Conservation (phyloP, 352 stramenopile genomes). For the Phytophthora ohioensis region DNA sequence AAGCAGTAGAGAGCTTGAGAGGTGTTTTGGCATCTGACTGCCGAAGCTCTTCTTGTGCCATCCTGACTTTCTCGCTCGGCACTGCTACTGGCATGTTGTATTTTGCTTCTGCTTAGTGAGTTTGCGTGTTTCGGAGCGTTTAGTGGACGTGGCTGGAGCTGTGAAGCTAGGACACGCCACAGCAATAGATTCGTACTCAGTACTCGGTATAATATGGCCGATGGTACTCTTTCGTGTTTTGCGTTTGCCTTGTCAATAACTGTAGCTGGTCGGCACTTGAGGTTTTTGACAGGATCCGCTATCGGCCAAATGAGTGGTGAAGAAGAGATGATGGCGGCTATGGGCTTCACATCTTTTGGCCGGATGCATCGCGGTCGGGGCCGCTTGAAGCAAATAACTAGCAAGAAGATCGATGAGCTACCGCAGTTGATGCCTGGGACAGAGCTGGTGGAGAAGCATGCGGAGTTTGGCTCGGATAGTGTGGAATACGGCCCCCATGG, state of each 20-base stretch:
- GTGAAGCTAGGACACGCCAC: conserved; percentile 25
- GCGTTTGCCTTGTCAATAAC: neutral
- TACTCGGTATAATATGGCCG: conserved; percentile 56
- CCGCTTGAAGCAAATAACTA: neutral
- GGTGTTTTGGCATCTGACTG: neutral
- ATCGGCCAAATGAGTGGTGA: conserved; percentile 43
- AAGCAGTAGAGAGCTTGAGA: conserved; percentile 26
- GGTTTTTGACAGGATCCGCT: neutral
- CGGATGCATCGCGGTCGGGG: conserved; percentile 15
- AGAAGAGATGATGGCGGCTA: conserved; percentile 44
- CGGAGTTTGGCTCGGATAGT: conserved; percentile 2
- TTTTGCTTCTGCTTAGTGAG: conserved; percentile 48
- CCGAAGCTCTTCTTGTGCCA: conserved; percentile 12
- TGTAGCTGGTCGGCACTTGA: too few species aligned
- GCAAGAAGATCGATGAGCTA: conserved; percentile 6
- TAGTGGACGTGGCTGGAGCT: conserved; percentile 31
- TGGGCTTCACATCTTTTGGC: conserved; percentile 80
- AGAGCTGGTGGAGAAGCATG: conserved; percentile 28
- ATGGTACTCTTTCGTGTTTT: conserved; percentile 29
- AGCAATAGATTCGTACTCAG: conserved; percentile 53
- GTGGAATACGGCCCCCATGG: conserved; percentile 33
- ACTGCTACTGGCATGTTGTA: conserved; percentile 36
- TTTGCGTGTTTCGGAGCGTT: conserved; percentile 46
- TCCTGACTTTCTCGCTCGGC: conserved; percentile 20
- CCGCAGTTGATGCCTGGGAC: conserved; percentile 54